Percentiles rank a stretch among this genome's conserved stretches.
phyloP scores from a whole-genome alignment of 176 grass and related monocot genomes.

The Eragrostis curvula region DNA sequence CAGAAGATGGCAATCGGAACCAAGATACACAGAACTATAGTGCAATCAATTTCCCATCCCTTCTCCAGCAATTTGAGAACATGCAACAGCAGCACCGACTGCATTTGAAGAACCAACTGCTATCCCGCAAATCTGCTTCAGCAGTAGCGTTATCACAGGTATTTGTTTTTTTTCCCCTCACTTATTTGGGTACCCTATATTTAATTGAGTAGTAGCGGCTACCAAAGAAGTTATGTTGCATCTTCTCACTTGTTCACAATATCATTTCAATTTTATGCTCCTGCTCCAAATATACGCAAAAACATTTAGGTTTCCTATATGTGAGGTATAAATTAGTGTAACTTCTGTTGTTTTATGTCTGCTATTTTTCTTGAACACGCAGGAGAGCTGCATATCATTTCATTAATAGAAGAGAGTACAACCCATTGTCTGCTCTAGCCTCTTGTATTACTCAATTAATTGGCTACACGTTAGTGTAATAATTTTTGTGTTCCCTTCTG shows the following conservation, averaged over 20 bases:
- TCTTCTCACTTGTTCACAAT: neutral
- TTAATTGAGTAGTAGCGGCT: neutral
- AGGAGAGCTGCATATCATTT: too few relatives aligned
- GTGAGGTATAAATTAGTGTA: neutral
- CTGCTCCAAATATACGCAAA: neutral
- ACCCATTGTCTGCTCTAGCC: neutral
- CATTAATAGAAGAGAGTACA: too few relatives aligned
- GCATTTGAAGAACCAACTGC: conserved; percentile 60
- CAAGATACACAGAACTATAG: conserved; percentile 68
- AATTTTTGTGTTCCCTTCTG: neutral
- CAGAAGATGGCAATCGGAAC: conserved; percentile 69
- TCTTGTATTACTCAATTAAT: neutral
- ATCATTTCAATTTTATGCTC: neutral
- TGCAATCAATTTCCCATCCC: conserved; percentile 76
- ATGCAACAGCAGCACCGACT: conserved; percentile 75
- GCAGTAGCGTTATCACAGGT: conserved; percentile 51
- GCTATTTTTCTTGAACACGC: too few relatives aligned
- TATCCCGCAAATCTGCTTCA: conserved; percentile 51
- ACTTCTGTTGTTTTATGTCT: conserved; percentile 7
- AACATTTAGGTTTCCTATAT: conserved; percentile 6
- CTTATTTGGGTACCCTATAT: conserved; percentile 24
- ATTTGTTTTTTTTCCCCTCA: conserved; percentile 30
- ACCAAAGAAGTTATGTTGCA: neutral
- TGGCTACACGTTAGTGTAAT: neutral
- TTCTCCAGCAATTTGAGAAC: conserved; percentile 74